Percentiles rank a stretch among this genome's conserved stretches.
phyloP scores from a whole-genome alignment of 129 eudicot species.

The Erigeron canadensis region DNA sequence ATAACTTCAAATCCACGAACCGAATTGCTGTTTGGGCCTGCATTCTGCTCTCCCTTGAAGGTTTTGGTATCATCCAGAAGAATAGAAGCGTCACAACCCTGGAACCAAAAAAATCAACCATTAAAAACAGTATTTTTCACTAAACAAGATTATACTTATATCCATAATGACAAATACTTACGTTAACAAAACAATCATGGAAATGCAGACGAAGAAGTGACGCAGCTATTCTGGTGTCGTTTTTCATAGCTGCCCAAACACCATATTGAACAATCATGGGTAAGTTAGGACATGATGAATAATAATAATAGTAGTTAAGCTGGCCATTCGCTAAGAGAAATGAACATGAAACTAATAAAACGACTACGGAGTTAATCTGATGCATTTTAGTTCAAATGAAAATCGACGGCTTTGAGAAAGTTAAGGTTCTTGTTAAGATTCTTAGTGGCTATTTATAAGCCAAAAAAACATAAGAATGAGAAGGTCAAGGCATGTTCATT shows the following conservation, averaged over 20 bases:
- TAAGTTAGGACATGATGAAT: constrained; percentile 61
- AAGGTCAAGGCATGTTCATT: constrained; percentile 27
- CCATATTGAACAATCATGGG: constrained; percentile 52
- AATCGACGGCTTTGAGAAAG: background rate
- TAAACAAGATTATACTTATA: background rate
- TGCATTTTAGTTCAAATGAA: constrained; percentile 33
- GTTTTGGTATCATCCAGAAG: constrained; percentile 60
- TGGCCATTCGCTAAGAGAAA: constrained; percentile 33
- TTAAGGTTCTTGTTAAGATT: constrained; percentile 28
- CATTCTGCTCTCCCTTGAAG: constrained; percentile 64
- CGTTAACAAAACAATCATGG: constrained; percentile 77
- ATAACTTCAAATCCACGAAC: constrained; percentile 61
- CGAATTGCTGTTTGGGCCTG: constrained; percentile 62
- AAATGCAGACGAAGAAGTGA: constrained; percentile 82
- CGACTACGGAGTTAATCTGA: constrained; percentile 23
- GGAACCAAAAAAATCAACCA: constrained; percentile 9
- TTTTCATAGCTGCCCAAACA: constrained; percentile 63
- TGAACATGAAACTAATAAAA: constrained; percentile 30
- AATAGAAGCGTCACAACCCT: constrained; percentile 87
- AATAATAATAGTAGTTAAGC: constrained; percentile 51
- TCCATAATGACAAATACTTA: constrained; percentile 18
- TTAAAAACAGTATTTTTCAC: background rate
- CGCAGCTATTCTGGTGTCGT: constrained; percentile 75
- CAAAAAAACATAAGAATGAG: constrained; percentile 8
- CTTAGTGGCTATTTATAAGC: constrained; percentile 45